Conservation (phyloP, 2,329 filamentous ascomycete genomes). For the Epicoccum nigrum region DNA sequence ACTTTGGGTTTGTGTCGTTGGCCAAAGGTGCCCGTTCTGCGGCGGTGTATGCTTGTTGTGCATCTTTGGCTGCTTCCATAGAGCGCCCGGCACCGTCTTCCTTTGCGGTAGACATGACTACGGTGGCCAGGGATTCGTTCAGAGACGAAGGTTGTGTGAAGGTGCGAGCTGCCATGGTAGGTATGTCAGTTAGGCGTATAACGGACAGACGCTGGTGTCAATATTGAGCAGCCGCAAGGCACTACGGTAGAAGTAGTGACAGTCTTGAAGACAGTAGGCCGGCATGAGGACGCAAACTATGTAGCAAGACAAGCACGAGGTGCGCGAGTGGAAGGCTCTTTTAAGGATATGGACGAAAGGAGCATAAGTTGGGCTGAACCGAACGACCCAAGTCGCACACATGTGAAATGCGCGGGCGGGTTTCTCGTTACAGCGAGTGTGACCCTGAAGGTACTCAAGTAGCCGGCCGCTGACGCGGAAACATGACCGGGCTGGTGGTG, state of each 20-base stretch:
- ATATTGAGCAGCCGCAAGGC: constrained; percentile 85
- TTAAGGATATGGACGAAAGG: constrained; percentile 45
- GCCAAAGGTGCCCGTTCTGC: constrained; percentile 56
- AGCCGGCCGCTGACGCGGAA: constrained; percentile 43
- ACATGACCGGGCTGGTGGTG: constrained; percentile 37
- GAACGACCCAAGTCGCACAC: constrained; percentile 27
- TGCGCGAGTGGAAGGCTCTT: constrained; percentile 32
- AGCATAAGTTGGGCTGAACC: constrained; percentile 29
- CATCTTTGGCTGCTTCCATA: constrained; percentile 60
- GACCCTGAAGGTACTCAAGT: constrained; percentile 30
- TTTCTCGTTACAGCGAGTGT: constrained; percentile 36
- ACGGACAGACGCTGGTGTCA: constrained; percentile 75
- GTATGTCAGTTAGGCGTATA: constrained; percentile 68
- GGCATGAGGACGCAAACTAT: constrained; percentile 64
- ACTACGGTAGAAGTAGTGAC: constrained; percentile 92
- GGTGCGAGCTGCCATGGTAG: constrained; percentile 69
- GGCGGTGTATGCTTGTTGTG: constrained; percentile 55
- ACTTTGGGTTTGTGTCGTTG: constrained; percentile 58
- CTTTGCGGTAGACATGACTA: constrained; percentile 48
- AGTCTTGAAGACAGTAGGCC: constrained; percentile 81
- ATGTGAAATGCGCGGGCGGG: constrained; percentile 44
- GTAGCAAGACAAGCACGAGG: constrained; percentile 21
- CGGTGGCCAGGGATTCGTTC: constrained; percentile 63
- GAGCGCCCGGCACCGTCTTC: constrained; percentile 50
- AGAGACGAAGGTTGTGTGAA: constrained; percentile 76